Evolutionary conservation across 352 stramenopile genomes (phyloP), one percentile per base, ranked within the genome.

Genomic region (Peronosclerospora sorghi): DNA sequence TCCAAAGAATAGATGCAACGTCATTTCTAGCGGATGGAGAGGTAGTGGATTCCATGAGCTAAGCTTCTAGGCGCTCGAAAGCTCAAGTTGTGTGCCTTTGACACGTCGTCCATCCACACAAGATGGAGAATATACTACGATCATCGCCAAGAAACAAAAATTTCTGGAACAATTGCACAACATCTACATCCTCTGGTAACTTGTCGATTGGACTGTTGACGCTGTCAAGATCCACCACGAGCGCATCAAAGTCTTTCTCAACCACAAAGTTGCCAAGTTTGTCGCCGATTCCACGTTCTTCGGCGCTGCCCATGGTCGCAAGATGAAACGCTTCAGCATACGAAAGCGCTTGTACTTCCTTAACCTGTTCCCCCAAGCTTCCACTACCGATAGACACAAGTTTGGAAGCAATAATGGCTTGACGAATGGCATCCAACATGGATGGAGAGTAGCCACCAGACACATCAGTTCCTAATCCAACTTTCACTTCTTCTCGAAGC

Each of bases 401-500:
- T 52, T 91, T 90, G 36, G 84, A 96, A 0, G 91, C 87, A 26
- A 96, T 81, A 13, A 97, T 78, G 5, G 86, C 74, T 45, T 95
- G 76, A 26, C 93, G 80, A 26, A 95, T 78, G 12, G 86, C 80
- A 44, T 96, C 83, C 7, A 98, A 65, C 75, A 98, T 97, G 26
- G 84, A 96, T n/a, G 83, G 56, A 45, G 80, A 87, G 59, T 97
- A 97, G 7, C 93, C 93, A 12, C 90, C 93, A 4, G 90, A 93
- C 13, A 98, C 84, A 45, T 97, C 92, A 10, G 93, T 97, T 34
- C 93, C 93, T 3, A 98, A 61, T 1, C 89, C 93, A 19, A 97
- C 87, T 54, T 94, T 96, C 42, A 86, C 35, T 5, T 76, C 76
- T 53, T 86, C 68, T 45, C 71, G 51, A n/a, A 89, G 56, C 45